Evolutionary conservation across 2,329 filamentous ascomycete species (phyloP).

Genomic region (Saccharata proteae): DNA sequence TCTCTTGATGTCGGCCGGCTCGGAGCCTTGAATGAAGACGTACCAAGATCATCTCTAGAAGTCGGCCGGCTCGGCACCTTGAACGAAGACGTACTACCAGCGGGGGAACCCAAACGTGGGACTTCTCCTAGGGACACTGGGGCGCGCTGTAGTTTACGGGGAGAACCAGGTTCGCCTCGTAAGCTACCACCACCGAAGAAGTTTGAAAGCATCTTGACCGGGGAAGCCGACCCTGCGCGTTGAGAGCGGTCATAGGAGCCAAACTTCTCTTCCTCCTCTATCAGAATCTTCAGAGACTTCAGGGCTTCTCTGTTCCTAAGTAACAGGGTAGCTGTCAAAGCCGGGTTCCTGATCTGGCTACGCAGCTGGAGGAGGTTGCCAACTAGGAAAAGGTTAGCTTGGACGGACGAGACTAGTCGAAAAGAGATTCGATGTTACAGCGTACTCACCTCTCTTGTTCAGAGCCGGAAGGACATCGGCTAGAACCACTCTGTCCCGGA

Average conservation of each 20-base stretch:
- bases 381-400: constrained; percentile 34
- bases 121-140: constrained; percentile 22
- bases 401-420: background rate
- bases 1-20: constrained; percentile 15
- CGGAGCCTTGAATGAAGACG: constrained; percentile 19
- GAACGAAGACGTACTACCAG: too few species aligned
- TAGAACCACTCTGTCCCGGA: constrained; percentile 59
- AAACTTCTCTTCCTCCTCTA: constrained; percentile 41
- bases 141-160: constrained; percentile 21
- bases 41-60: constrained; percentile 21
- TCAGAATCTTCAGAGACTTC: constrained; percentile 52
- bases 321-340: constrained; percentile 55
- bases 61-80: constrained; percentile 23
- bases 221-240: constrained; percentile 52
- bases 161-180: constrained; percentile 24
- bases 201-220: constrained; percentile 79
- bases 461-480: constrained; percentile 65
- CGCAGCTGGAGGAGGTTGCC: constrained; percentile 60
- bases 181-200: constrained; percentile 57
- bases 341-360: constrained; percentile 53
- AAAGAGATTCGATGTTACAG: constrained; percentile 4
- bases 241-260: constrained; percentile 17
- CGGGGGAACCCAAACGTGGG: constrained; percentile 19
- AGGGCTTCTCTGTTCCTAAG: constrained; percentile 69
- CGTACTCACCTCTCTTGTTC: constrained; percentile 54